Base-by-base conservation (phyloP, 306 rosid species). In the Erythrophleum fordii region DNA sequence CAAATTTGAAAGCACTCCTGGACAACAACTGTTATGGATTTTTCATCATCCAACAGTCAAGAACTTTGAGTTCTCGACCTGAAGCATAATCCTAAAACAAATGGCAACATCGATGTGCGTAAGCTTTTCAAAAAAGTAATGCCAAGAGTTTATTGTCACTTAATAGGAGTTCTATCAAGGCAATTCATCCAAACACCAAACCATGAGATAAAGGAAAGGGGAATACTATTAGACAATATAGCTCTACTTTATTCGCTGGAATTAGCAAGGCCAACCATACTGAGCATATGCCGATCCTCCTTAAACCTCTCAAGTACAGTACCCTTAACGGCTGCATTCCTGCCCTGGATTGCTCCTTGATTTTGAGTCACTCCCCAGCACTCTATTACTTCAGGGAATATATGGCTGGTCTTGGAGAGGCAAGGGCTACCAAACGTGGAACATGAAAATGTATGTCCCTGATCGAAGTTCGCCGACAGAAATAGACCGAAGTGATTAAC, bases 211-310 rank as follows among this genome's bases (percentile, higher is more conserved):
- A 41, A 56, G 42, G 23, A 39, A 2, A 78, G 52, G 16, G 80
- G 22, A 14, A 14, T 49, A 67, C 9, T 35, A 67, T n/a, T 26
- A 41, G 35, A 75, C 11, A 45, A 71, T 26, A 51, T 3, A 34
- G 35, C n/a, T 7, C 23, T n/a, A 26, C 34, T 31, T 86, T 80
- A 95, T 71, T 92, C 90, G 37, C 97, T 91, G 6, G 98, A 84
- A 86, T 91, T 93, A 17, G 99, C 97, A 16, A 93, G 89, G n/a
- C 98, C 99, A 41, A 93, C 95, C 98, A 95, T 81, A 69, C 91
- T 93, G 73, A 69, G 56, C 73, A 69, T 69, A 23, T 69, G 79
- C 28, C 93, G 88, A 67, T 93, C 99, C 73, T 95, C 98, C 90
- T 95, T 93, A 71, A 86, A 91, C 81, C 99, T 89, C 45, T 93